phyloP scores from a whole-genome alignment of 2,329 filamentous ascomycete species.

The Hypoxylon sp. region DNA sequence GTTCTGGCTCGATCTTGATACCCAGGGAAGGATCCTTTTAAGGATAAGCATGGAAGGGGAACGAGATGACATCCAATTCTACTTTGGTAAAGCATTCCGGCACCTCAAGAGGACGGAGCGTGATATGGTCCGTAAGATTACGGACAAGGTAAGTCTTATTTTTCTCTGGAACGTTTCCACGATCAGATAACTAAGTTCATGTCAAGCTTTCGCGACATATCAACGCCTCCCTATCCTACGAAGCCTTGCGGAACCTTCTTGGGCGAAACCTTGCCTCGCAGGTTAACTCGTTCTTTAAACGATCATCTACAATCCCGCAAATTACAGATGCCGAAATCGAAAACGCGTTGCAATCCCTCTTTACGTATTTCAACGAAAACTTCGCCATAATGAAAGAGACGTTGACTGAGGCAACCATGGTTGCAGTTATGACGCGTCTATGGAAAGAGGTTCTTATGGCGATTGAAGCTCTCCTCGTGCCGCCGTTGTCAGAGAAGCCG shows the following conservation, averaged over 20 bases:
- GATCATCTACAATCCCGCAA: conserved; percentile 67
- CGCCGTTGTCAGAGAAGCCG: conserved; percentile 93
- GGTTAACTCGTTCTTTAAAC: conserved; percentile 62
- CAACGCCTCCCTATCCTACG: conserved; percentile 86
- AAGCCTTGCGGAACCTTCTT: conserved; percentile 82
- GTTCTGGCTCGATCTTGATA: conserved; percentile 98
- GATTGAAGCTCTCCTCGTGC: conserved; percentile 90
- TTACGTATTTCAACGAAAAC: conserved; percentile 97
- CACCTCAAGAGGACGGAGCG: conserved; percentile 95
- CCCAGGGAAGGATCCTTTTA: conserved; percentile 89
- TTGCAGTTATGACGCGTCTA: conserved; percentile 95
- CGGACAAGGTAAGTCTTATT: conserved; percentile 83
- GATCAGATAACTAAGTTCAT: conserved; percentile 32
- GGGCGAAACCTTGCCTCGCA: conserved; percentile 75
- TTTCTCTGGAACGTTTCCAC: not conserved
- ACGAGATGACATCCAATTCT: conserved; percentile 97
- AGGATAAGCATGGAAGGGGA: conserved; percentile 99
- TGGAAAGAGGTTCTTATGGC: conserved; percentile 98
- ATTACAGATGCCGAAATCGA: conserved; percentile 82
- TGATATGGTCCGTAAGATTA: conserved; percentile 98
- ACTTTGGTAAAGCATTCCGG: conserved; percentile 97
- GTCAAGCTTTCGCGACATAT: conserved; percentile 90
- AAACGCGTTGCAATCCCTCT: conserved; percentile 85
- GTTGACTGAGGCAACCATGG: conserved; percentile 94
- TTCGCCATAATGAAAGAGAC: conserved; percentile 99